These are phyloP conservation scores for Aspergillus ruber DNA, from an alignment of 2,329 filamentous ascomycete species.

Conservation along the genomic window DNA sequence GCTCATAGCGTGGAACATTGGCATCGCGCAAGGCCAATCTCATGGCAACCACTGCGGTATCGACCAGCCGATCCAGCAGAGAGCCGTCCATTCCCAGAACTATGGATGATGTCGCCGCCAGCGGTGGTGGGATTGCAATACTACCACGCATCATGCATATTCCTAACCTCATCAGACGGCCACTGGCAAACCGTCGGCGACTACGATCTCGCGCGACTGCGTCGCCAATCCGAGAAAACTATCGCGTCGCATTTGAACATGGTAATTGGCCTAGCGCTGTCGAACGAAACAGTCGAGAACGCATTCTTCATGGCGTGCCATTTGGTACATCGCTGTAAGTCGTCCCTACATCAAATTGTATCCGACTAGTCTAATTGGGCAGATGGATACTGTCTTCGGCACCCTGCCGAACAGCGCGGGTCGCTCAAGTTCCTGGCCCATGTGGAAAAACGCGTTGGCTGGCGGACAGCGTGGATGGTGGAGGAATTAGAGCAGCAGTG, in stretches of 20 bases:
- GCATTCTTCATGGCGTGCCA: conserved; percentile 30
- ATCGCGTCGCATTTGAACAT: conserved; percentile 23
- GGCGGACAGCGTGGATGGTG: conserved; percentile 28
- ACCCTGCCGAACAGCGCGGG: conserved; percentile 21
- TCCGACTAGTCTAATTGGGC: neutral
- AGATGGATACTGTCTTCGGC: conserved; percentile 28
- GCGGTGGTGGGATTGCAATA: conserved; percentile 36
- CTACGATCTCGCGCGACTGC: conserved; percentile 20
- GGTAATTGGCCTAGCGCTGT: conserved; percentile 26
- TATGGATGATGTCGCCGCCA: conserved; percentile 32
- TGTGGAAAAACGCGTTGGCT: conserved; percentile 24
- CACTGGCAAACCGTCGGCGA: conserved; percentile 16
- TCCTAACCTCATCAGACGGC: conserved; percentile 23
- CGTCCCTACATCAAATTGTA: neutral
- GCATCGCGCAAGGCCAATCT: conserved; percentile 23
- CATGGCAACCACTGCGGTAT: conserved; percentile 29
- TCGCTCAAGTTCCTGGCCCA: conserved; percentile 20
- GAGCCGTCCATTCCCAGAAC: conserved; percentile 26
- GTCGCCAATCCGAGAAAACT: conserved; percentile 17
- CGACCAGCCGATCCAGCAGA: conserved; percentile 16
- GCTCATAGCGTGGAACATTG: conserved; percentile 23
- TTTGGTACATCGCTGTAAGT: conserved; percentile 26
- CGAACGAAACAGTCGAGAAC: conserved; percentile 29
- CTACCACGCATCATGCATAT: conserved; percentile 28
- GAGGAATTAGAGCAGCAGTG: conserved; percentile 23